Percentiles rank a stretch among this genome's conserved stretches.
Evolutionary conservation across 495 filamentous ascomycete species (phyloP).

Genomic region (Astrocystis sublimbata): DNA sequence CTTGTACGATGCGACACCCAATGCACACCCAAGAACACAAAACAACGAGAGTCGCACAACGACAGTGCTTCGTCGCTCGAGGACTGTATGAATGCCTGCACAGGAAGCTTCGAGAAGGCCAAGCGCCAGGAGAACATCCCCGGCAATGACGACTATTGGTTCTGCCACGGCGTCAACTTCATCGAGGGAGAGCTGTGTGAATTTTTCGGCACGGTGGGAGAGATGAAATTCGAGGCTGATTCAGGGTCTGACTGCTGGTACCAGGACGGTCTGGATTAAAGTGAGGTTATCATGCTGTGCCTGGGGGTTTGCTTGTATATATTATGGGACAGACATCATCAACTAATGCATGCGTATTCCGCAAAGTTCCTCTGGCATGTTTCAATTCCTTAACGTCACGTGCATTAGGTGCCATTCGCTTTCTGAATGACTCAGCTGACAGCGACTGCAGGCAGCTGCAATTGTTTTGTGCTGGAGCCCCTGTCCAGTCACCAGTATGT

Average conservation of each 20-base stretch:
- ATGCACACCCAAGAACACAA: constrained; percentile 21
- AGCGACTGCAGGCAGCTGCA: neutral
- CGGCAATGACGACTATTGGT: constrained; percentile 28
- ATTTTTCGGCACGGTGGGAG: constrained; percentile 28
- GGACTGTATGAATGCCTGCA: constrained; percentile 26
- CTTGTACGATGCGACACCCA: constrained; percentile 29
- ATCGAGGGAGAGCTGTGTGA: constrained; percentile 30
- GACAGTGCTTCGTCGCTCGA: constrained; percentile 15
- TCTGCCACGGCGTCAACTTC: constrained; percentile 37
- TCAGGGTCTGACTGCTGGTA: constrained; percentile 23
- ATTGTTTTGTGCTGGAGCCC: neutral
- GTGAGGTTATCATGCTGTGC: neutral
- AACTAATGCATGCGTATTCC: neutral
- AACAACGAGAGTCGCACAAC: constrained; percentile 25
- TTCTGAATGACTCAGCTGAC: neutral
- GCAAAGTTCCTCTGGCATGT: neutral
- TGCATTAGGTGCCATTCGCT: neutral
- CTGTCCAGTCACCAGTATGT: neutral
- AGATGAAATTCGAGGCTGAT: constrained; percentile 19
- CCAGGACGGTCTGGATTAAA: constrained; percentile 22
- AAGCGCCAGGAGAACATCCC: no score
- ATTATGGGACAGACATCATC: neutral
- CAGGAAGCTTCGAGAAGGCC: constrained; percentile 31
- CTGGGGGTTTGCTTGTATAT: neutral
- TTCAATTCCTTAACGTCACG: constrained; percentile 1